Evolutionary conservation across 1,139 yeast species (phyloP).

Genomic region (Diutina neorugosa): DNA sequence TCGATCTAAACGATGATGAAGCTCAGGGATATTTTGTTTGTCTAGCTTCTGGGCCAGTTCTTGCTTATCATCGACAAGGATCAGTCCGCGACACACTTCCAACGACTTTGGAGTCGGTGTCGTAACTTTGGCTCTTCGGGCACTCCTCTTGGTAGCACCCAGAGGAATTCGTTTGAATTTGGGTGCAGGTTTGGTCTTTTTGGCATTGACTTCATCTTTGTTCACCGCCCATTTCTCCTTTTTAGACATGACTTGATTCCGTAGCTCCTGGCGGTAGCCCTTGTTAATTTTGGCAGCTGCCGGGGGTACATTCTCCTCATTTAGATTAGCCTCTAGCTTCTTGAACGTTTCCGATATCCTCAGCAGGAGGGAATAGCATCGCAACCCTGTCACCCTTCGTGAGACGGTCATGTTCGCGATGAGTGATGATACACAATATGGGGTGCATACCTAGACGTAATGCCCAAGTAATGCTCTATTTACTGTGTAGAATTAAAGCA

Average conservation of each 20-base stretch:
- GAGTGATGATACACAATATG: neutral
- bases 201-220: neutral
- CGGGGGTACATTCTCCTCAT: neutral
- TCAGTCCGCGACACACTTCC: neutral
- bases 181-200: neutral
- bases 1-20: slow-evolving; percentile 55
- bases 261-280: neutral
- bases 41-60: slow-evolving; percentile 10
- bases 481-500: neutral
- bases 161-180: neutral
- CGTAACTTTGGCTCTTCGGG: neutral
- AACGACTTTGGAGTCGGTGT: neutral
- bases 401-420: neutral
- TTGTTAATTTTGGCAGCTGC: neutral
- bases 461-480: too few relatives aligned
- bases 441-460: neutral
- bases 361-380: neutral
- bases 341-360: neutral
- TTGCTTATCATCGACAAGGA: neutral
- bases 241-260: neutral
- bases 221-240: neutral
- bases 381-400: neutral
- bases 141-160: neutral
- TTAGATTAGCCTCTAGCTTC: neutral
- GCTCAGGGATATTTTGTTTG: slow-evolving; percentile 19